Conservation (phyloP, 176 grass and related monocot genomes). For the sorghum (Sorghum bicolor) region Sorghum_bicolor_NCBIv3 NC_012877.2:52393001-52393500, state of each 20-base stretch:
- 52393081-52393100: neutral
- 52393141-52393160: neutral
- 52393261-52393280: neutral
- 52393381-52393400: neutral
- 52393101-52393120: neutral
- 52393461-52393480: neutral
- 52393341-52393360: neutral
- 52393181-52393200: neutral
- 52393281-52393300: neutral
- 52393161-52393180: neutral
- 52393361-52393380: neutral
- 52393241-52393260: neutral
- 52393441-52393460: neutral
- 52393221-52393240: neutral
- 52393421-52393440: neutral
- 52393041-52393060: slow-evolving; percentile 30
- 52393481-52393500: neutral
- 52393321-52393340: neutral
- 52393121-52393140: neutral
- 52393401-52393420: neutral
- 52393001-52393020: slow-evolving; percentile 20
- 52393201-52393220: neutral
- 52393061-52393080: neutral
- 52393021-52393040: slow-evolving; percentile 21
- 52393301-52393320: neutral